phyloP scores from a whole-genome alignment of 345 rosid genomes.

The Psidium guajava region DNA sequence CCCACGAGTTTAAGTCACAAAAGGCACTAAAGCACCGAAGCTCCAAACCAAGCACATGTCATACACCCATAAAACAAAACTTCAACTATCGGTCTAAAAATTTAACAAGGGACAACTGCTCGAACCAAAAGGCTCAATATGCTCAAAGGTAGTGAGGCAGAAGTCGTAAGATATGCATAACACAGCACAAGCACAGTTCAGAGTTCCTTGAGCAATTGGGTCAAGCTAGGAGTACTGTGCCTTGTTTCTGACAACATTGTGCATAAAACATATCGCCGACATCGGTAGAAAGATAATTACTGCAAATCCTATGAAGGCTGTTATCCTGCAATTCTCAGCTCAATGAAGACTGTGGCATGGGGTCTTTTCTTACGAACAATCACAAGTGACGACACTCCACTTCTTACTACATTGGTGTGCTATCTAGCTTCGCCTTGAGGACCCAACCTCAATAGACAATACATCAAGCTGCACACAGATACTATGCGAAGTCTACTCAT shows the following conservation, averaged over 20 bases:
- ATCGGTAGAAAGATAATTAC: not conserved
- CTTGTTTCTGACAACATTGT: not conserved
- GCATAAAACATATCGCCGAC: not conserved
- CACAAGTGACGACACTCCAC: not conserved
- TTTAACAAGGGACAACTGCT: not conserved
- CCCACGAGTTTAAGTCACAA: not conserved
- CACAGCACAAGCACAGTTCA: not conserved
- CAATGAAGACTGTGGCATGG: not conserved
- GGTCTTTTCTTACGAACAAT: not conserved
- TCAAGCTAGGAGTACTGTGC: not conserved
- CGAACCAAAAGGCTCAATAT: not conserved
- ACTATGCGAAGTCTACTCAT: not conserved
- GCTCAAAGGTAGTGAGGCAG: not conserved
- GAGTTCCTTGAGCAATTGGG: not conserved
- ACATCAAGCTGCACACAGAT: rapidly evolving
- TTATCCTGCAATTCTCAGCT: not conserved
- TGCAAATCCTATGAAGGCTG: not conserved
- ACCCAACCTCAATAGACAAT: not conserved
- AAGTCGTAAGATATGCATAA: not conserved
- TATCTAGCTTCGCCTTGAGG: not conserved
- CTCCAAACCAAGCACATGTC: not conserved
- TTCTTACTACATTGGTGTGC: not conserved
- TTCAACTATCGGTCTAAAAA: not conserved
- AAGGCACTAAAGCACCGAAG: not conserved
- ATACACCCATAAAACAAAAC: not conserved